Base-by-base conservation (phyloP, 2,329 filamentous ascomycete species). In the Aspergillus calidoustus region DNA sequence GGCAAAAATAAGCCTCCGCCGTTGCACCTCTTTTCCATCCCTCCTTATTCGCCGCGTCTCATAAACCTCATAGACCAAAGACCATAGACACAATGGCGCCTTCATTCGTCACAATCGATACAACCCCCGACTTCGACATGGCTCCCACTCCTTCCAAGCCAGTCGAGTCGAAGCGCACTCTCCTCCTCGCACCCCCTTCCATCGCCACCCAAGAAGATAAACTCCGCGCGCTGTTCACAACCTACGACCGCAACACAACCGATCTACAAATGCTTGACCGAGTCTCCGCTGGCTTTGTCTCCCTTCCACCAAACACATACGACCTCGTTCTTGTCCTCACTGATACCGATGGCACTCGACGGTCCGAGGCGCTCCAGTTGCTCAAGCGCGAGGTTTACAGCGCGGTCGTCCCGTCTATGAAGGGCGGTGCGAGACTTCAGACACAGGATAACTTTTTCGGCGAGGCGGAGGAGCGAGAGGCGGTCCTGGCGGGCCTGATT, bases 221-320 rank as follows among this genome's bases (percentile, higher is more conserved):
- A 71, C 84, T 98, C 67, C 86, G 87, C 66, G 81, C 82, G 68
- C 83, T 95, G 64, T 86, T 96, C 71, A 83, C 87, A 62, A 82
- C 87, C 60, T 88, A 92, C 80, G 88, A 95, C 76, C 89, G 92
- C 73, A 81, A 84, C 66, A 82, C 85, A 50, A 94, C 93, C 64
- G 95, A 99, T 74, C 84, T 99, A 57, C 95, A 98, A 78, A 99
- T 99, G 95, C 90, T 99, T 64, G 95, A 99, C 80, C 92, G 95
- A 55, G 86, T 99, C 46, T 88, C 91, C 2, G 86, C 91, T 41
- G 92, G 92, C 64, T 83, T 97, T 43, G 91, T 95, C 60, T 82
- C 88, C 7, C 87, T 99, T 0, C 90, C 93, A 1, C 69, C 86
- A 57, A 81, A 86, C 53, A 91, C 91, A 58, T 99, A 99, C 82